These are phyloP conservation scores for Quercus parvula DNA, from an alignment of 306 rosid genomes.

Conservation along the genomic window DNA sequence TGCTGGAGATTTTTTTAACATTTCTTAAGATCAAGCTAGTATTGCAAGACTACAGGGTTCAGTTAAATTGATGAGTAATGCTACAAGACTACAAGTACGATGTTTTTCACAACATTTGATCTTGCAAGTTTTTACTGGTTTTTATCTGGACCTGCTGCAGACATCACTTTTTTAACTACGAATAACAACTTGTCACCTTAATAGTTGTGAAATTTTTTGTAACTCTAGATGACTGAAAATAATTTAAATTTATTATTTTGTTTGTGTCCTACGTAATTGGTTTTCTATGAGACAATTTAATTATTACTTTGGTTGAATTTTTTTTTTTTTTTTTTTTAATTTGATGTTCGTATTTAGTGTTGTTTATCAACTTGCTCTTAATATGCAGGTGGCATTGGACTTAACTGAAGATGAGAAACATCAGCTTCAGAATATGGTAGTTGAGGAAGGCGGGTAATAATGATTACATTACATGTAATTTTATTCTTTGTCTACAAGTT, in stretches of 20 bases:
- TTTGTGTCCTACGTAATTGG: neutral
- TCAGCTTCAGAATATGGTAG: slow-evolving; percentile 47
- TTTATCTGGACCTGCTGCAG: too few relatives aligned
- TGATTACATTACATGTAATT: neutral
- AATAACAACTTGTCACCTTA: too few relatives aligned
- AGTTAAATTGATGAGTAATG: neutral
- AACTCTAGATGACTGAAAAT: too few relatives aligned
- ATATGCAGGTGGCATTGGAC: slow-evolving; percentile 74
- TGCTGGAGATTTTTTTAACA: too few relatives aligned
- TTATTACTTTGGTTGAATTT: neutral
- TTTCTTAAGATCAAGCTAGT: neutral
- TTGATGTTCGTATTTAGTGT: neutral
- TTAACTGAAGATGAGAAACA: slow-evolving; percentile 69
- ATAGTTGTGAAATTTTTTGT: too few relatives aligned
- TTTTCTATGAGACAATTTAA: neutral
- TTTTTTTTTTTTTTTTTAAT: too few relatives aligned
- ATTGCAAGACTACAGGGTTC: neutral
- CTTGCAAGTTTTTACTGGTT: too few relatives aligned
- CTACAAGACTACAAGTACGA: too few relatives aligned
- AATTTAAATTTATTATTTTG: too few relatives aligned
- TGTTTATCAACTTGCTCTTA: neutral
- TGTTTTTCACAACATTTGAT: too few relatives aligned
- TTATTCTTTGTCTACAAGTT: neutral
- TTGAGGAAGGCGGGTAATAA: slow-evolving; percentile 59
- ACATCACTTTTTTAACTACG: too few relatives aligned